Evolutionary conservation across 805 yeast genomes (phyloP).

Genomic region (Candida koratica): DNA sequence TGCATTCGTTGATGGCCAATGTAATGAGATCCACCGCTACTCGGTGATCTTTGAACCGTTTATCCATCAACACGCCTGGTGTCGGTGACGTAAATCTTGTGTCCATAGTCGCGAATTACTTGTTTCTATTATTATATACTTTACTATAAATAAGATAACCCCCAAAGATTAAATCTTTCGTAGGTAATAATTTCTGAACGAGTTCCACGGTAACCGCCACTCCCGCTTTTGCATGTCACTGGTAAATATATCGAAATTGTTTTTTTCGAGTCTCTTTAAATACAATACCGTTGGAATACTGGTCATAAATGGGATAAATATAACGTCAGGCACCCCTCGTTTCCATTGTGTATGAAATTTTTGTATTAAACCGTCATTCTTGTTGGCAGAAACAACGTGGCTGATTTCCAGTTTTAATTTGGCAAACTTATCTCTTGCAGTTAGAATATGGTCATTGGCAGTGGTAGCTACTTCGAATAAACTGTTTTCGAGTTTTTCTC

Average conservation of each 20-base stretch:
- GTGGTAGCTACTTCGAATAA: slow-evolving; percentile 66
- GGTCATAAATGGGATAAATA: slow-evolving; percentile 64
- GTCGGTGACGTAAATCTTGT: slow-evolving; percentile 6
- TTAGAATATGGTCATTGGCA: slow-evolving; percentile 75
- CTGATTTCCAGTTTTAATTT: slow-evolving; percentile 36
- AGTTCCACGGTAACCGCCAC: slow-evolving; percentile 64
- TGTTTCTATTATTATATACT: no score
- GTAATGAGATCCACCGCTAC: slow-evolving; percentile 69
- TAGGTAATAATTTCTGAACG: slow-evolving; percentile 46
- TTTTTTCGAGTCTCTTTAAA: slow-evolving; percentile 54
- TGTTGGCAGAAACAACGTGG: slow-evolving; percentile 21
- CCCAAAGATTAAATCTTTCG: slow-evolving; percentile 20
- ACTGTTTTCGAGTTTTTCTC: slow-evolving; percentile 48
- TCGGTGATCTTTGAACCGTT: background rate
- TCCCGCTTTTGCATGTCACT: slow-evolving; percentile 46
- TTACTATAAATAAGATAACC: no score
- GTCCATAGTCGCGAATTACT: background rate
- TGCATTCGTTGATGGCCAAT: slow-evolving; percentile 84
- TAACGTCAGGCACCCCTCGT: slow-evolving; percentile 53
- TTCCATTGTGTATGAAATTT: slow-evolving; percentile 37
- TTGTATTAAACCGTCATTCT: slow-evolving; percentile 24
- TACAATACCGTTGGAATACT: slow-evolving; percentile 64
- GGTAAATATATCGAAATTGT: slow-evolving; percentile 59
- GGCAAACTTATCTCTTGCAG: slow-evolving; percentile 57
- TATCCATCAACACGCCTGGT: slow-evolving; percentile 1